Percentiles rank a stretch among this genome's conserved stretches.
phyloP scores from a whole-genome alignment of 305 asterid species.

The Fraxinus albicans region DNA sequence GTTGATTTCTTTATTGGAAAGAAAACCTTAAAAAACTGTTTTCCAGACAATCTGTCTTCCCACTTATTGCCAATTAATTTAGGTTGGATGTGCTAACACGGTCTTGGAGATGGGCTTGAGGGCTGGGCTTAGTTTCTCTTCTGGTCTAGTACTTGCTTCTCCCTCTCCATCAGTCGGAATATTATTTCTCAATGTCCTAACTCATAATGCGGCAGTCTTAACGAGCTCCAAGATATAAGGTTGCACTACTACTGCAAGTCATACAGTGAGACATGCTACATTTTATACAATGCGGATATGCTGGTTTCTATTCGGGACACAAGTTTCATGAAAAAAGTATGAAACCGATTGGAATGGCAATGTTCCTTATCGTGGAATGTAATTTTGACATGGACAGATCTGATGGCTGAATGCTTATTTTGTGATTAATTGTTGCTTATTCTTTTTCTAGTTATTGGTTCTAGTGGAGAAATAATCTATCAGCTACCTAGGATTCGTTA shows the following conservation, averaged over 20 bases:
- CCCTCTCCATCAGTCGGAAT: not conserved
- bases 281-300: not conserved
- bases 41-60: not conserved
- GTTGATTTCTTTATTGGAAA: not conserved
- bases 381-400: not conserved
- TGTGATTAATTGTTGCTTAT: not conserved
- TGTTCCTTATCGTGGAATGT: not conserved
- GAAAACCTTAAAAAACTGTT: not conserved
- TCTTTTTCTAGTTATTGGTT: not conserved
- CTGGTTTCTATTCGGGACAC: not conserved
- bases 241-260: not conserved
- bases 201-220: not conserved
- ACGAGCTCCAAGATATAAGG: not conserved
- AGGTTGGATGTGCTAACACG: not conserved
- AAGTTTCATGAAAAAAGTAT: not conserved
- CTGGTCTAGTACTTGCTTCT: not conserved
- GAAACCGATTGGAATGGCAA: not conserved
- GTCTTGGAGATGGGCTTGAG: not conserved
- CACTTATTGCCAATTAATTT: not conserved
- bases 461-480: not conserved
- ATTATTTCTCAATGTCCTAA: not conserved
- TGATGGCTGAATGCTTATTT: constrained; percentile 5
- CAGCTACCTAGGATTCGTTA: not conserved
- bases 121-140: not conserved
- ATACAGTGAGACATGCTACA: not conserved